Evolutionary conservation across 2,329 filamentous ascomycete species (phyloP), one percentile per base, ranked within the genome.

Genomic region (Fragosphaeria purpurea): DNA sequence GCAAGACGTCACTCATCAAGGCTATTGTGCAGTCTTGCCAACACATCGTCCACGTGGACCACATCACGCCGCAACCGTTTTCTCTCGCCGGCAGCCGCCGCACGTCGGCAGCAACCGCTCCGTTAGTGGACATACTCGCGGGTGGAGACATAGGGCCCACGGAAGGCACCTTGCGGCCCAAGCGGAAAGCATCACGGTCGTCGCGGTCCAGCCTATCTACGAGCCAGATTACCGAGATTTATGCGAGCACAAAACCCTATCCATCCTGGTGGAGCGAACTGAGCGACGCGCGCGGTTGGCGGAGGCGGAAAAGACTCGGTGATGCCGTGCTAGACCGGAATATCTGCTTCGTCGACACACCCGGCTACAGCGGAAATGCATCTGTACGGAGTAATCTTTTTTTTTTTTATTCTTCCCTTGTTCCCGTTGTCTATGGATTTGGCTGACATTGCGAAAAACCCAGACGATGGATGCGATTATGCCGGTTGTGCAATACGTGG

Each of bases 1-100:
- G 93, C 38, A 97, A 97, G 69, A 90, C 89, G 1, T 90, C 87
- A 4, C 76, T 97, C 46, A 86, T 97, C 59, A 87, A 85, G 62
- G 87, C 88, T 2, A 87, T 98, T 44, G 82, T 94, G 12, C 88
- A 95, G 62, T 76, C 73, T 4, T 95, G 88, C 64, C 82, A 90
- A 61, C 88, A 97, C 61, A 95, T 98, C 55, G 91, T 97, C 2
- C 91, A 98, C 63, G 82, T 95, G 48, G 91, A 97, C 62, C 76
- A 85, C 4, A 69, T 82, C 45, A 65, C 69, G 3, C 46, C 55
- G 6, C 41, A 55, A 40, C 22, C 53, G 4, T 6, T 47, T 47
- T 53, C 47, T 41, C 61, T 43, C 40, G 37, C 22, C 32, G 44
- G 41, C 54, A 65, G 43, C 46, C 54, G 39, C 50, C 48, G 31